These are phyloP conservation scores for Fusarium sp. DNA, from an alignment of 2,329 filamentous ascomycete genomes.

Conservation along the genomic window DNA sequence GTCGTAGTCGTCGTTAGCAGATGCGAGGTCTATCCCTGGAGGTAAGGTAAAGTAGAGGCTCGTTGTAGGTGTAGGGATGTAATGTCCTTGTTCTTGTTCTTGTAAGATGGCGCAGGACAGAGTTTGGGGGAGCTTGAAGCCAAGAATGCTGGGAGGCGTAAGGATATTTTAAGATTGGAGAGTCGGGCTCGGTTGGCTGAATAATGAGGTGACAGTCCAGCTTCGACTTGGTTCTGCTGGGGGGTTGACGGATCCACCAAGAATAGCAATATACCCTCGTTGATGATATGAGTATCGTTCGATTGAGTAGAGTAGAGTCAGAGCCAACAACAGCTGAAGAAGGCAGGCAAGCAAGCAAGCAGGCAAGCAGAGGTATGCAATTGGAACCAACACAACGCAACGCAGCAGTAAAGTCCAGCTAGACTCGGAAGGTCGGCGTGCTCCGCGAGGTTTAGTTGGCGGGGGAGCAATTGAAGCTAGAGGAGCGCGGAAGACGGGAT, in stretches of 20 bases:
- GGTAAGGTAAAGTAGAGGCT: conserved; percentile 1
- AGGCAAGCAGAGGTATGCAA: conserved; percentile 2
- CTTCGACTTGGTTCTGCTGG: conserved; percentile 21
- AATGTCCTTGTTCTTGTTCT: background rate
- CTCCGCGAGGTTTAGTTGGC: conserved; percentile 13
- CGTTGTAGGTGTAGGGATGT: background rate
- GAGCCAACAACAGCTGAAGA: conserved; percentile 27
- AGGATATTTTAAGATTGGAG: conserved; percentile 18
- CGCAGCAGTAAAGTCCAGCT: conserved; percentile 3
- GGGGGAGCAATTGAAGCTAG: conserved; percentile 25
- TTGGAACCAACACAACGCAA: conserved; percentile 13
- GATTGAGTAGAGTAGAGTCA: conserved; percentile 3
- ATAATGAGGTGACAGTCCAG: conserved; percentile 19
- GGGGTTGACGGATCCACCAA: conserved; percentile 28
- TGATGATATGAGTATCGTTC: background rate
- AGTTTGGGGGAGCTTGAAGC: conserved; percentile 15
- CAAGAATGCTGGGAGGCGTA: conserved; percentile 6
- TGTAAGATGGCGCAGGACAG: conserved; percentile 6
- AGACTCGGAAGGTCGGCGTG: conserved; percentile 13
- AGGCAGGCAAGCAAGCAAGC: background rate
- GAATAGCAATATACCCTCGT: conserved; percentile 14
- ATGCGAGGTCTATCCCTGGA: conserved; percentile 1
- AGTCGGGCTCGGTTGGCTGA: conserved; percentile 29
- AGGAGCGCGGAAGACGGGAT: conserved; percentile 35
- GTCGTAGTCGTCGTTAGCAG: conserved; percentile 41